Base-by-base conservation (phyloP, 345 rosid genomes). In the Eucalyptus cladocalyx region DNA sequence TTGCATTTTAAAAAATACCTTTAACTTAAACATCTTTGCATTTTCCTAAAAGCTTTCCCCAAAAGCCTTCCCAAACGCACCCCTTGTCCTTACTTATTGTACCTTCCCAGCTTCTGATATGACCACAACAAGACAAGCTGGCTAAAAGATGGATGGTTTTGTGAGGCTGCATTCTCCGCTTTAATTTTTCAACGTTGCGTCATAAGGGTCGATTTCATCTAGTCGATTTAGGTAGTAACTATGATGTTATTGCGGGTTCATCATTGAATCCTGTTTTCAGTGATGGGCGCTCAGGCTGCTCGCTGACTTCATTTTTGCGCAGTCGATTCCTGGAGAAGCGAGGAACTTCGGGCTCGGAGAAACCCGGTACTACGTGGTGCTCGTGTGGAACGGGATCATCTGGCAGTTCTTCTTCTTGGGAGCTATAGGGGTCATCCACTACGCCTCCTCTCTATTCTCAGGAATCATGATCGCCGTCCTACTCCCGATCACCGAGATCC, bases 261-360 rank as follows among this genome's bases (percentile, higher is more conserved):
- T 69, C 80, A 32, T 17, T 8, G 80, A 34, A 34, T 18, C 43
- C 42, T 18, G 80, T 34, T 17, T 34, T 16, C 24, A 5, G 80
- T 10, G 80, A 69, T 18, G 42, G 18, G 43, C 80, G 13, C 43
- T 17, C 11, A 34, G 80, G 26, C 9, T 69, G 80, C 80, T 34
- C 80, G 6, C 80, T 34, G 43, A 69, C 80, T 19, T 69, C 80
- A 17, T 86, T 7, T n/a, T 62, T 45, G 18, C 89, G 80, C 90
- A 96, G 99, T 98, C 72, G 26, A 90, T 97, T 83, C 92, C 93
- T 62, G 91, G 90, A 89, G 99, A 96, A 92, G 99, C 97, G 81
- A 90, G 58, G 90, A 91, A 90, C 23, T 96, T 85, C 65, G 92
- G 11, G 67, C 92, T 96, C 8, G 99, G 99, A 30, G 95, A 93